phyloP scores from a whole-genome alignment of 1,284 basidiomycete genomes.

The Rhodofomes roseus region DNA sequence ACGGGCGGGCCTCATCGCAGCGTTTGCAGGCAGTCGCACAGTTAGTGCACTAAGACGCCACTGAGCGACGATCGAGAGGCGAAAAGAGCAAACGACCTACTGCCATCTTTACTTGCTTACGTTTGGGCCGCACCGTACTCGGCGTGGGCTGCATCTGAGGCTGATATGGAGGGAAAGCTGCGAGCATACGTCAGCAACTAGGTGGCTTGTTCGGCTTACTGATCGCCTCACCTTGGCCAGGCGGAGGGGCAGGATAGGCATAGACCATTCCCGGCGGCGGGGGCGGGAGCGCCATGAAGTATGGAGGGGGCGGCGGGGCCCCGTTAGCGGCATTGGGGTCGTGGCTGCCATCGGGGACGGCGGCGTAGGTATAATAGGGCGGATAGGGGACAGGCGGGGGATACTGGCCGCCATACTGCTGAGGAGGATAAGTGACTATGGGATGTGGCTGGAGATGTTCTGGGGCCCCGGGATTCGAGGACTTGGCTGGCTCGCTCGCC shows the following conservation, averaged over 20 bases:
- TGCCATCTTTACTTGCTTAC: constrained; percentile 88
- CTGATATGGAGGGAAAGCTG: constrained; percentile 33
- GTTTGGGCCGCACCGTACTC: constrained; percentile 48
- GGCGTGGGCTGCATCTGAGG: constrained; percentile 24
- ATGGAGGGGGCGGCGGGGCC: constrained; percentile 34
- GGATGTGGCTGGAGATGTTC: constrained; percentile 24
- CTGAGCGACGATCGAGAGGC: background rate
- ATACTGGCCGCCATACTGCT: constrained; percentile 41
- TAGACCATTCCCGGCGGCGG: constrained; percentile 62
- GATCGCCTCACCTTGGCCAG: constrained; percentile 41
- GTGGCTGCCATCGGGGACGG: constrained; percentile 39
- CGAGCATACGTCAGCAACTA: constrained; percentile 10
- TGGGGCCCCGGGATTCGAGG: constrained; percentile 22
- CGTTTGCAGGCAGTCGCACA: constrained; percentile 85
- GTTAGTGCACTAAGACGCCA: constrained; percentile 64
- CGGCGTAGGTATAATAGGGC: constrained; percentile 45
- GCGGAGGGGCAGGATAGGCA: constrained; percentile 47
- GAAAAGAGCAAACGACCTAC: constrained; percentile 38
- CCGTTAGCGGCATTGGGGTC: constrained; percentile 41
- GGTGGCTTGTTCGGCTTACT: background rate
- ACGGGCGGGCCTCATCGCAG: constrained; percentile 78
- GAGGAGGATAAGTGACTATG: constrained; percentile 36
- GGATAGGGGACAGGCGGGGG: constrained; percentile 44
- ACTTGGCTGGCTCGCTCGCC: constrained; percentile 29
- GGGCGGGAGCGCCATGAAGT: constrained; percentile 47